Conservation (phyloP, 2,329 filamentous ascomycete species). For the Beauveria pseudobassiana region DNA sequence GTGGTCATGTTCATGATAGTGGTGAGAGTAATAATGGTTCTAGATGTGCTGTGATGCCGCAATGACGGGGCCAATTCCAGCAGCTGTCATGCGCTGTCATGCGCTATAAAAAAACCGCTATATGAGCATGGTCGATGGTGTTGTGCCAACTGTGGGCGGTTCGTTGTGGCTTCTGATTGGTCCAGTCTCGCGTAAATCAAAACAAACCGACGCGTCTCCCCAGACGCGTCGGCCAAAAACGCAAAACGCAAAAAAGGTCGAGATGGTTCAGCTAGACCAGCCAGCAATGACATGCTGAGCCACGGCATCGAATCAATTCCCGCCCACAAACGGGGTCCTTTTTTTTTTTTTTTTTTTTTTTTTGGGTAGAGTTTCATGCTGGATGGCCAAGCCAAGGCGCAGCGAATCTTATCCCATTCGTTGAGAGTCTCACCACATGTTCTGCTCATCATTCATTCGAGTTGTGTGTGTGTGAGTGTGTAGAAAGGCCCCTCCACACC, state of each 20-base stretch:
- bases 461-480: neutral
- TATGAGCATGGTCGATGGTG: neutral
- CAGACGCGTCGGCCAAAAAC: slow-evolving; percentile 1
- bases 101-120: too few species aligned
- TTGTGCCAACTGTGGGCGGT: slow-evolving; percentile 1
- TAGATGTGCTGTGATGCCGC: too few species aligned
- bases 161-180: slow-evolving; percentile 7
- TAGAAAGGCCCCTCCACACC: neutral
- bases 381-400: neutral
- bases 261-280: neutral
- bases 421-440: neutral
- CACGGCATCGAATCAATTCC: slow-evolving; percentile 3
- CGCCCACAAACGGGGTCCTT: neutral
- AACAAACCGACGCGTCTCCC: slow-evolving; percentile 13
- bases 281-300: too few species aligned
- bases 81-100: neutral
- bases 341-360: too few species aligned
- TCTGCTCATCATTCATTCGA: neutral
- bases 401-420: neutral
- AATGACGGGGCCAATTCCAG: too few species aligned
- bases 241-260: neutral
- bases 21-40: too few species aligned
- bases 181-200: slow-evolving; percentile 4
- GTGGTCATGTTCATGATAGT: too few species aligned
- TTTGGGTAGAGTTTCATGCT: neutral